Evolutionary conservation across 768 basidiomycete species (phyloP).

Genomic region (Cyclocybe aegerita): DNA sequence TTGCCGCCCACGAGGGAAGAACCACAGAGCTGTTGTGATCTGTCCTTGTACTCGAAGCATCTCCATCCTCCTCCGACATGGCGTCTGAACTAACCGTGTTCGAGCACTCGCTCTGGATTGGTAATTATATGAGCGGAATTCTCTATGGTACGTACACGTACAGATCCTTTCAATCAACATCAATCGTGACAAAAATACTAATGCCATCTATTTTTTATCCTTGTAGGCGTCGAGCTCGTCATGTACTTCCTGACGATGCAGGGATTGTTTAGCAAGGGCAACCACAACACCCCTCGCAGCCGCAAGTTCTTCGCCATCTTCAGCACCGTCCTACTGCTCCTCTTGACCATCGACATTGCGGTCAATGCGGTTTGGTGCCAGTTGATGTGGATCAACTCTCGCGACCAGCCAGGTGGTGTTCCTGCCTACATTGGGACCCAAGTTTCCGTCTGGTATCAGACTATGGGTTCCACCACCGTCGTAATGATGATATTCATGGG

Average conservation of each 20-base stretch:
- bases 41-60: neutral
- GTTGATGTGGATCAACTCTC: slow-evolving; percentile 30
- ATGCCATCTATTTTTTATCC: slow-evolving; percentile 3
- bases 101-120: slow-evolving; percentile 30
- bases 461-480: slow-evolving; percentile 25
- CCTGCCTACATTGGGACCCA: slow-evolving; percentile 23
- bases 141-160: slow-evolving; percentile 25
- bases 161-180: neutral
- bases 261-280: slow-evolving; percentile 19
- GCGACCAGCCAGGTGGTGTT: slow-evolving; percentile 24
- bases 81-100: slow-evolving; percentile 18
- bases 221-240: slow-evolving; percentile 25
- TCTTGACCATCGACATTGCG: slow-evolving; percentile 28
- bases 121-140: slow-evolving; percentile 30
- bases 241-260: slow-evolving; percentile 26
- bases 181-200: neutral
- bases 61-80: slow-evolving; percentile 10
- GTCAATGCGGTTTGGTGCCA: slow-evolving; percentile 31
- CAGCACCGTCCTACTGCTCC: slow-evolving; percentile 24
- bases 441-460: slow-evolving; percentile 30
- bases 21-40: slow-evolving; percentile 6
- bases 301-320: slow-evolving; percentile 25
- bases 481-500: slow-evolving; percentile 31
- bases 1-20: slow-evolving; percentile 3
- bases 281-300: slow-evolving; percentile 18